Base-by-base conservation (phyloP, 176 grass and related monocot genomes). In the Paspalum vaginatum region DNA sequence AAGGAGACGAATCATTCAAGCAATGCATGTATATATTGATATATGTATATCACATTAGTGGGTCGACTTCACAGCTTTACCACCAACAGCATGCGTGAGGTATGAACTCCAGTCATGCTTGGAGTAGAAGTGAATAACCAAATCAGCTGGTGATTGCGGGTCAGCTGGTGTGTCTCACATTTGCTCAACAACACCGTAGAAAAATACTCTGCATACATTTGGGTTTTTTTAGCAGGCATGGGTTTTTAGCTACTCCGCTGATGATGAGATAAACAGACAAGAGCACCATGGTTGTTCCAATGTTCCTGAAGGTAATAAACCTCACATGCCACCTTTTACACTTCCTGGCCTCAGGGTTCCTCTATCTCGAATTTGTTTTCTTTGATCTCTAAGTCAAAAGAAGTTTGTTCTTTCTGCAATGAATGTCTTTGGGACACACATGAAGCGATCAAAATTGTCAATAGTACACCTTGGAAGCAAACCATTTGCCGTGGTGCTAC, bases 41-140 rank as follows among this genome's bases (percentile, higher is more conserved):
- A 39, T 57, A 24, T 43, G 4, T 6, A 47, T 65, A 74, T 21
- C 25, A 59, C 39, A 25, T 59, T 59, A 77, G 51, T 43, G 6
- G 45, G 68, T 69, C 27, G 32, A 81, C 43, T 53, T 51, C 27
- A 69, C 21, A 44, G 20, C 5, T 68, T 76, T 37, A 76, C 22
- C 27, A 71, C 16, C 53, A 76, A 76, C 38, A 65, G 11, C 50
- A 74, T 58, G 39, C n/a, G 15, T 14, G 46, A 65, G 15, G 43
- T 32, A 20, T 46, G 39, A 75, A 53, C 1, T 32, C 32, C 32
- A 32, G 32, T 32, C 3, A 32, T 32, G 32, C 32, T 32, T 32
- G 32, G 32, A 32, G 32, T 32, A 32, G 32, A 32, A 32, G 32
- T 32, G 32, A 32, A 32, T 32, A 32, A 32, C 32, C 32, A 32